These are phyloP conservation scores for Cladosporium phlei DNA, from an alignment of 2,329 filamentous ascomycete genomes.

Conservation along the genomic window DNA sequence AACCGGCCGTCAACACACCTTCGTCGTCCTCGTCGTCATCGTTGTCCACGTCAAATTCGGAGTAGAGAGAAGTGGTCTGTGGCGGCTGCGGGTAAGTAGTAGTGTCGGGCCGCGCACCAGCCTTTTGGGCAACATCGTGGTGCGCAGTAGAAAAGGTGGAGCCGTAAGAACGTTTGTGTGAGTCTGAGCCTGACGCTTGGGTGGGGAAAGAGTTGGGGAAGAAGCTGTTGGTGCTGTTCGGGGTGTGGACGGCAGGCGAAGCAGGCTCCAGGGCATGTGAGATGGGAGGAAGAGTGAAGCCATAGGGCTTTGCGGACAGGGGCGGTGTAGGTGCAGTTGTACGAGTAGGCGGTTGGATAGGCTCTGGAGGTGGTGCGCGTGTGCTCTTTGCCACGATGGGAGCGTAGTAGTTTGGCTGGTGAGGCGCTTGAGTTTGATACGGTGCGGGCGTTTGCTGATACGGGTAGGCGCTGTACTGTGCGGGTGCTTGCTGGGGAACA, in stretches of 20 bases:
- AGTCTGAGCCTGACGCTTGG: conserved; percentile 28
- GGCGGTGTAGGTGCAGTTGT: conserved; percentile 19
- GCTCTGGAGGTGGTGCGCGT: conserved; percentile 23
- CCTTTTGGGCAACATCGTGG: conserved; percentile 13
- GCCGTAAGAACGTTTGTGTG: conserved; percentile 44
- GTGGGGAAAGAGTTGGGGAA: conserved; percentile 5
- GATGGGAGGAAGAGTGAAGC: conserved; percentile 39
- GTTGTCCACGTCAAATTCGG: neutral
- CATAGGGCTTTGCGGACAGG: conserved; percentile 15
- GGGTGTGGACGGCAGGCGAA: conserved; percentile 39
- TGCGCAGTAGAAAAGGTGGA: conserved; percentile 39
- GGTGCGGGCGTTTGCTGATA: conserved; percentile 20
- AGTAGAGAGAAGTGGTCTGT: neutral
- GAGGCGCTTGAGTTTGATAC: conserved; percentile 12
- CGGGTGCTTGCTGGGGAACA: conserved; percentile 31
- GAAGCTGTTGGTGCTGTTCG: conserved; percentile 16
- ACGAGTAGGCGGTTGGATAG: conserved; percentile 25
- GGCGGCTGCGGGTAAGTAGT: too few species aligned
- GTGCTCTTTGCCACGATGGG: conserved; percentile 19
- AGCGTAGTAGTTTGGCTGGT: conserved; percentile 20
- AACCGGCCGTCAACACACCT: conserved; percentile 8
- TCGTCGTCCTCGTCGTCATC: conserved; percentile 7
- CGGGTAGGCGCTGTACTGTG: conserved; percentile 31
- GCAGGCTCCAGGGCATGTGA: conserved; percentile 41
- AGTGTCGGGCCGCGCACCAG: conserved; percentile 8